A percentile compares a stretch with the other conserved stretches of the same genome.
Conservation (phyloP, 495 filamentous ascomycete genomes). For the Neurospora discreta region DNA sequence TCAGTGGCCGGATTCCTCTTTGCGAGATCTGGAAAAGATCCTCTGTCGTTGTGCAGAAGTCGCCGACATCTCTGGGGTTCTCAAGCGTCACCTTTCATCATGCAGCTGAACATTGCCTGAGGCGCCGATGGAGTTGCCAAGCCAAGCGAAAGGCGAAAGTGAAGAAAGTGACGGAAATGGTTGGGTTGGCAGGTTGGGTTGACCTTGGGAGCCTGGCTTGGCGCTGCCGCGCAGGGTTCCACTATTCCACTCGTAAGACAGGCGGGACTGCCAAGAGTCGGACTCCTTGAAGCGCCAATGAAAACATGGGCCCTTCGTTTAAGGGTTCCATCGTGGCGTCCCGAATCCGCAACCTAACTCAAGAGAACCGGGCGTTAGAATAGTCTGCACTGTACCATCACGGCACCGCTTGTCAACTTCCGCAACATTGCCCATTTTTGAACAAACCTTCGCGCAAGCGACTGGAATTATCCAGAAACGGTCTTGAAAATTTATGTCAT, state of each 20-base stretch:
- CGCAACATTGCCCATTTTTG: background rate
- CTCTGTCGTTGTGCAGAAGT: too few relatives aligned
- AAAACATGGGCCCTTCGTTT: background rate
- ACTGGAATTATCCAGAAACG: background rate
- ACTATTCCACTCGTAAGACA: background rate
- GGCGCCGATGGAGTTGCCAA: background rate
- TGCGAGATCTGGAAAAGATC: background rate
- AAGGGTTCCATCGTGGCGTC: background rate
- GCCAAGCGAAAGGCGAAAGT: background rate
- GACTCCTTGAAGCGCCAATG: background rate
- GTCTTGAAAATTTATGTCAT: background rate
- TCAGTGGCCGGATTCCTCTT: background rate
- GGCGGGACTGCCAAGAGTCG: background rate
- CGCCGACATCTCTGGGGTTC: background rate
- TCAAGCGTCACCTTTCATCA: background rate
- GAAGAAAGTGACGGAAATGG: background rate
- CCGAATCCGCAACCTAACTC: too few relatives aligned
- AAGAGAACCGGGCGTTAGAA: too few relatives aligned
- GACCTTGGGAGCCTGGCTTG: background rate
- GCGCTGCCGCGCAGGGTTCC: background rate
- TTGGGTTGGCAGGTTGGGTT: background rate
- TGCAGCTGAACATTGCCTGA: background rate
- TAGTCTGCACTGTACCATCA: too few relatives aligned
- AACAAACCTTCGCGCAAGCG: background rate
- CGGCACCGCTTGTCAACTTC: background rate